Conservation (phyloP, 1,284 basidiomycete species). For the Leccinum fallax region DNA sequence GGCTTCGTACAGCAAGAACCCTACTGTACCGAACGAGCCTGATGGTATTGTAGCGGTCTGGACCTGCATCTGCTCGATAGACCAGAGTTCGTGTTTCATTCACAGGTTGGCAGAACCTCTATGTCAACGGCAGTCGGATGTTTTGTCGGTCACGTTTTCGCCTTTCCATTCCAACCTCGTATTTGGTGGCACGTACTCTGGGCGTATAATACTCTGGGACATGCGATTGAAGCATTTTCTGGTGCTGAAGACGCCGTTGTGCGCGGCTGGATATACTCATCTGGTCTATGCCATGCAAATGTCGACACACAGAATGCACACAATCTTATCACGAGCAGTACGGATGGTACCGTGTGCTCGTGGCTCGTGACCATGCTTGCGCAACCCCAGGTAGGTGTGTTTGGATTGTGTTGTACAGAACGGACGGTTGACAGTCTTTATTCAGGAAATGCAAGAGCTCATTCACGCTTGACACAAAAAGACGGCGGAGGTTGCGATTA, state of each 20-base stretch:
- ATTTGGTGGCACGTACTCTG: conserved; percentile 97
- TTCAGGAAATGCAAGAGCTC: conserved; percentile 87
- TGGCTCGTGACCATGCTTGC: conserved; percentile 99
- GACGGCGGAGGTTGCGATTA: conserved; percentile 94
- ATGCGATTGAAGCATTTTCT: conserved; percentile 96
- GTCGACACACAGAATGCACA: conserved; percentile 98
- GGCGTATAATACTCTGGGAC: conserved; percentile 98
- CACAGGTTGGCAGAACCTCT: conserved; percentile 65
- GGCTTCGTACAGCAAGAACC: conserved; percentile 96
- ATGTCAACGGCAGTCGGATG: conserved; percentile 76
- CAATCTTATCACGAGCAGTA: conserved; percentile 93
- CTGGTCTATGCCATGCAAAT: conserved; percentile 98
- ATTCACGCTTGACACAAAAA: conserved; percentile 88
- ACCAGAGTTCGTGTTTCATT: conserved; percentile 97
- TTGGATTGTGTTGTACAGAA: neutral
- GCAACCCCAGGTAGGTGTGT: conserved; percentile 77
- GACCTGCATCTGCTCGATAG: conserved; percentile 92
- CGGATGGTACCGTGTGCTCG: conserved; percentile 95
- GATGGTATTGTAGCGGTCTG: conserved; percentile 97
- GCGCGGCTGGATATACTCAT: conserved; percentile 95
- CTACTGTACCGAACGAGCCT: conserved; percentile 87
- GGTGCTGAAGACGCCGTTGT: conserved; percentile 94
- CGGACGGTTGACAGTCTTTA: conserved; percentile 2
- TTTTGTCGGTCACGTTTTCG: conserved; percentile 94
- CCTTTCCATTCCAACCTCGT: conserved; percentile 97